Base-by-base conservation (phyloP, 2,329 filamentous ascomycete genomes). In the Aspergillus fructus region DNA sequence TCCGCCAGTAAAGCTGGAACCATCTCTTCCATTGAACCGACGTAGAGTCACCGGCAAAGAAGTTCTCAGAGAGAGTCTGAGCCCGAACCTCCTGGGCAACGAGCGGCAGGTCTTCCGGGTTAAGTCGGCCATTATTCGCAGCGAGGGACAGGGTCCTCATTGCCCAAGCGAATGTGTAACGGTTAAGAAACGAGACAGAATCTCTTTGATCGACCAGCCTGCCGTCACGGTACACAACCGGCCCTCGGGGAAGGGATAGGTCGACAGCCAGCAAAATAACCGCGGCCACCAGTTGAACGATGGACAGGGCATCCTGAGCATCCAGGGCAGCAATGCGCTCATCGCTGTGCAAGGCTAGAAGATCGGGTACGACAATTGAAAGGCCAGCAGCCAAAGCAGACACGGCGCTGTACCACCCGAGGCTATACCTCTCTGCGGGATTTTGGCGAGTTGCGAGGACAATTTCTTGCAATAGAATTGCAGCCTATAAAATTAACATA, bases 151-250 rank as follows among this genome's bases (percentile, higher is more conserved):
- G 78, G 0, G 90, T 66, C 5, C 75, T 67, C 1, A 68, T 69
- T 3, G 82, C 79, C 89, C 89, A 92, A 41, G 77, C 74, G 75
- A 86, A 91, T 17, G 83, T 89, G 66, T 84, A 85, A 53, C 83
- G 81, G 49, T 74, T 80, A 52, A 88, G 77, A 3, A 85, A 83
- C 1, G 86, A 85, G 6, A 77, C 78, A 0, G 86, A 86, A 65
- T 80, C 81, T 73, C 86, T 80, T 12, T 76, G 74, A 67, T 92
- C 88, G 27, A 93, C 85, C 7, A 77, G 70, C 41, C 78, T 75
- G 33, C 78, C 84, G 43, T 85, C 68, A 66, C 81, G 76, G 68
- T 80, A 89, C 27, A 90, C 84, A 42, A 85, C 79, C 4, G 89
- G 89, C 11, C 89, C 80, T 48, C 88, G 81, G 9, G 86, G 87